A percentile compares a stretch with the other conserved stretches of the same genome.
phyloP scores from a whole-genome alignment of 257 asterid species.

The Solanum rostratum region DNA sequence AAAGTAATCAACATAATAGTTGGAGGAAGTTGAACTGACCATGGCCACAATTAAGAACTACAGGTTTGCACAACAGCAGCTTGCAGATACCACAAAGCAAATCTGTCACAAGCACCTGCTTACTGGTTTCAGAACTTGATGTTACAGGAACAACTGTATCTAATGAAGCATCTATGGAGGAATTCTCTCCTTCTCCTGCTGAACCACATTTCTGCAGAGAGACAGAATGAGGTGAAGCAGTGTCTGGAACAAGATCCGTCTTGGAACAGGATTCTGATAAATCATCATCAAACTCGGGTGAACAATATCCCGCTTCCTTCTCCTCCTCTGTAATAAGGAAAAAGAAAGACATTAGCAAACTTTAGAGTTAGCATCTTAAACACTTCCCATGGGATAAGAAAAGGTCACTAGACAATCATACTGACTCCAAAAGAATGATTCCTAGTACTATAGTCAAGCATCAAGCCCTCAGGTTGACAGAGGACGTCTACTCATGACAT shows the following conservation, averaged over 20 bases:
- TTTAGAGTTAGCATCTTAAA: neutral
- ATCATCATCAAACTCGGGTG: conserved; percentile 34
- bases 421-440: neutral
- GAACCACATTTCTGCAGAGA: neutral
- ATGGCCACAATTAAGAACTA: conserved; percentile 76
- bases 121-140: conserved; percentile 9
- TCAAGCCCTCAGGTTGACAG: neutral
- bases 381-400: neutral
- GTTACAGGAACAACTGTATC: neutral
- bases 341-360: conserved; percentile 7
- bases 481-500: neutral
- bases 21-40: conserved; percentile 22
- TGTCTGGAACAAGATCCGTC: conserved; percentile 3
- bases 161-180: conserved; percentile 3
- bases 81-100: conserved; percentile 49
- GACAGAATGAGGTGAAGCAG: conserved; percentile 2
- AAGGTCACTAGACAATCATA: neutral
- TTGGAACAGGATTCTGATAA: conserved; percentile 10
- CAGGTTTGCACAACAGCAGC: conserved; percentile 41
- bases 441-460: neutral
- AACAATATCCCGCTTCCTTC: conserved; percentile 15
- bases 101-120: conserved; percentile 20
- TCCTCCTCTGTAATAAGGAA: conserved; percentile 40
- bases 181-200: neutral
- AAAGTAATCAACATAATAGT: neutral